A percentile compares a stretch with the other conserved stretches of the same genome.
Evolutionary conservation across 805 yeast species (phyloP).

Genomic region (Kuraishia borneana): DNA sequence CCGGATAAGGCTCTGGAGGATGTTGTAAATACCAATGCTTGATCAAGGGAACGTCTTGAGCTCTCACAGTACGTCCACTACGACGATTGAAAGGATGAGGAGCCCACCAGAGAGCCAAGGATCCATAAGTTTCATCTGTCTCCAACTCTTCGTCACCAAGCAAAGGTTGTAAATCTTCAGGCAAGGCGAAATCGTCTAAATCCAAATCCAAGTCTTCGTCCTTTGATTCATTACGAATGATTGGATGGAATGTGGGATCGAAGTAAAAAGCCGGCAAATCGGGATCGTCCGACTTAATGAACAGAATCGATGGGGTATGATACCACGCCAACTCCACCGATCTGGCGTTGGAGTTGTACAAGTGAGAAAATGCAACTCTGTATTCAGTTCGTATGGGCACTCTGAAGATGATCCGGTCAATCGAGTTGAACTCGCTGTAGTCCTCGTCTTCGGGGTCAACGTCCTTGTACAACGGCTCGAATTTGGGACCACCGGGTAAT

Average conservation of each 20-base stretch:
- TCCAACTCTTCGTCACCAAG: conserved; percentile 32
- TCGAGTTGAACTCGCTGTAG: conserved; percentile 80
- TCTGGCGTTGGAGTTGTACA: conserved; percentile 71
- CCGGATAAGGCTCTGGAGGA: conserved; percentile 42
- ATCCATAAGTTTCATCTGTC: conserved; percentile 38
- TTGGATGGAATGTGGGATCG: conserved; percentile 45
- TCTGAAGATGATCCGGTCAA: conserved; percentile 80
- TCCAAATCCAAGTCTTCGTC: conserved; percentile 21
- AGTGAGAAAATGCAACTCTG: conserved; percentile 73
- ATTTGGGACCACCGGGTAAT: conserved; percentile 93
- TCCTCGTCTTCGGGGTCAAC: conserved; percentile 58
- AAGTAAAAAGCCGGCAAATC: conserved; percentile 46
- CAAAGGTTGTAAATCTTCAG: conserved; percentile 37
- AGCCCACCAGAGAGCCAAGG: conserved; percentile 65
- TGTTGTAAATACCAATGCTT: conserved; percentile 78
- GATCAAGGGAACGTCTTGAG: conserved; percentile 80
- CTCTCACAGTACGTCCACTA: conserved; percentile 62
- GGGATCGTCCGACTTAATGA: conserved; percentile 33
- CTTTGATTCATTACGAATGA: conserved; percentile 17
- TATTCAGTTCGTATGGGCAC: conserved; percentile 72
- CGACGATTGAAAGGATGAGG: conserved; percentile 78
- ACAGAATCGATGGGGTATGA: conserved; percentile 49
- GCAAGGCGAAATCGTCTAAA: conserved; percentile 27
- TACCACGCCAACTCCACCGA: conserved; percentile 54
- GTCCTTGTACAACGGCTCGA: conserved; percentile 74